Evolutionary conservation across 495 filamentous ascomycete genomes (phyloP).

Genomic region (Penicillium mononematosum): DNA sequence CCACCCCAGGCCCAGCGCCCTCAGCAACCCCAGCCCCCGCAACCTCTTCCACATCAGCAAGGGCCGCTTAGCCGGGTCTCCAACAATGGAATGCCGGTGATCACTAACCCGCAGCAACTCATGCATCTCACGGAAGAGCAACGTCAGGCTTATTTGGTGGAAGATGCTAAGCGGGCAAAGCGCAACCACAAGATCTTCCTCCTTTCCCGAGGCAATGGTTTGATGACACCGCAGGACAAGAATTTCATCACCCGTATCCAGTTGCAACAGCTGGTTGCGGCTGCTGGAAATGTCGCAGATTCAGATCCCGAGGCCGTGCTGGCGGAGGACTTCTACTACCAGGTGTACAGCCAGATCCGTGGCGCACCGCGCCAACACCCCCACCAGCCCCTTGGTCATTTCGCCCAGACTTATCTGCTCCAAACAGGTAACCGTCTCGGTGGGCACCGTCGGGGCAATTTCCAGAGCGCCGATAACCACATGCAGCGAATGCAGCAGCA

Average conservation of each 20-base stretch:
- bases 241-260: slow-evolving; percentile 99
- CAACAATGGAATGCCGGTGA: slow-evolving; percentile 47
- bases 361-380: slow-evolving; percentile 83
- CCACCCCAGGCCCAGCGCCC: slow-evolving; percentile 28
- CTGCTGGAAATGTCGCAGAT: slow-evolving; percentile 81
- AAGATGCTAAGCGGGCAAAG: slow-evolving; percentile 93
- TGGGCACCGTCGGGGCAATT: slow-evolving; percentile 62
- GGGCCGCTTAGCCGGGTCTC: slow-evolving; percentile 26
- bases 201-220: slow-evolving; percentile 87
- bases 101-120: slow-evolving; percentile 71
- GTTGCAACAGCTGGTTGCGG: slow-evolving; percentile 89
- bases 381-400: slow-evolving; percentile 87
- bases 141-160: slow-evolving; percentile 74
- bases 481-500: slow-evolving; percentile 99
- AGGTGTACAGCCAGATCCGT: slow-evolving; percentile 91
- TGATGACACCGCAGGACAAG: slow-evolving; percentile 99
- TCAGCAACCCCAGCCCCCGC: slow-evolving; percentile 43
- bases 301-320: slow-evolving; percentile 74
- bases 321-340: slow-evolving; percentile 96
- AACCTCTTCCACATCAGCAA: slow-evolving; percentile 31
- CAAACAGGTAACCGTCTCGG: slow-evolving; percentile 81
- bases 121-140: slow-evolving; percentile 74
- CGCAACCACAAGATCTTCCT: slow-evolving; percentile 97
- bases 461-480: slow-evolving; percentile 84
- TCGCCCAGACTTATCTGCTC: slow-evolving; percentile 96